phyloP scores from a whole-genome alignment of 257 asterid species.

The Coffea canephora region DNA sequence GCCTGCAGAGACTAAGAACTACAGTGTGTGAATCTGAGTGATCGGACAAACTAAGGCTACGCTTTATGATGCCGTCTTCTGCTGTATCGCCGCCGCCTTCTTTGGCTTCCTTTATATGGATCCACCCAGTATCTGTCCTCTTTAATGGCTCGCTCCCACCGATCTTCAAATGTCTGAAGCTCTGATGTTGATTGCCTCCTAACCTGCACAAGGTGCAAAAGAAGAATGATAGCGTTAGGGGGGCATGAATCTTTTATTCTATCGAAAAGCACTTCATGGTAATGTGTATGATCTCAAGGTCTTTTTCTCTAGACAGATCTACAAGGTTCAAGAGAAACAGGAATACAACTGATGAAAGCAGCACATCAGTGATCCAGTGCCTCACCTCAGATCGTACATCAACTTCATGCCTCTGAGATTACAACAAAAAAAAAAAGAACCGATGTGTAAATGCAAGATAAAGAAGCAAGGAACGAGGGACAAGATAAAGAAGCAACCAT shows the following conservation, averaged over 20 bases:
- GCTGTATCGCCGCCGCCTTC: slow-evolving; percentile 20
- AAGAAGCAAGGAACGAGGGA: background rate
- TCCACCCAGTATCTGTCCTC: slow-evolving; percentile 71
- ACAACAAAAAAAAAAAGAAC: slow-evolving; percentile 9
- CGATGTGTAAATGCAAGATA: background rate
- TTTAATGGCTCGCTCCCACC: slow-evolving; percentile 77
- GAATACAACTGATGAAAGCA: background rate
- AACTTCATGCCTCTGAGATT: slow-evolving; percentile 49
- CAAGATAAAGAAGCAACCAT: background rate
- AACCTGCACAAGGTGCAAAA: slow-evolving; percentile 33
- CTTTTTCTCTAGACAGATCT: background rate
- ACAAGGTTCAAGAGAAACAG: background rate
- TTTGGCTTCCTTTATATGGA: slow-evolving; percentile 45
- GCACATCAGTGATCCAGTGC: background rate
- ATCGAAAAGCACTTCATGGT: background rate
- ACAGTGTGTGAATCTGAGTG: slow-evolving; percentile 12
- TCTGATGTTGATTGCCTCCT: slow-evolving; percentile 71
- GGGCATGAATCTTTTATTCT: background rate
- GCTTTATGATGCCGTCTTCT: slow-evolving; percentile 32
- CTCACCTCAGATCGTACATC: slow-evolving; percentile 85
- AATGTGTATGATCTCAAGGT: background rate
- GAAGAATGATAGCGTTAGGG: background rate
- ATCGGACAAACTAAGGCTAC: slow-evolving; percentile 1
- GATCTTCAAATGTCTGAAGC: slow-evolving; percentile 61
- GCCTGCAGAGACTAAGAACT: slow-evolving; percentile 20